Evolutionary conservation across 2,329 filamentous ascomycete species (phyloP).

Genomic region (Acephala macrosclerotiorum): DNA sequence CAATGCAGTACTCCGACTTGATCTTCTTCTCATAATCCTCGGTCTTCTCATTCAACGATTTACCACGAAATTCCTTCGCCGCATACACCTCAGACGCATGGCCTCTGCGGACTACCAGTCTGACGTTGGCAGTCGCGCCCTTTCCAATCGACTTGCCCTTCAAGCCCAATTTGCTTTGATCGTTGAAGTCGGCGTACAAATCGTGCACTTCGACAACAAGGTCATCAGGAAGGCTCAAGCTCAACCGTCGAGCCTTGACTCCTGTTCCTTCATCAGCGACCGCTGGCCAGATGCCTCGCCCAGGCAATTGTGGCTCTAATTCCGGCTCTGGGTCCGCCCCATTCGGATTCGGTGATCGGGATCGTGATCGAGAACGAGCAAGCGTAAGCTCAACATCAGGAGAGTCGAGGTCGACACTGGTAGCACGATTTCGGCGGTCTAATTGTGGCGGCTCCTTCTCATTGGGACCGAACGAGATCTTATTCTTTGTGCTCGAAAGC

Average conservation of each 20-base stretch:
- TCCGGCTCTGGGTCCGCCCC: neutral
- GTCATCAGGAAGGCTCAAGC: slow-evolving; percentile 75
- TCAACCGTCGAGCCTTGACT: slow-evolving; percentile 80
- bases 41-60: slow-evolving; percentile 71
- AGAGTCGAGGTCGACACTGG: slow-evolving; percentile 36
- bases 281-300: slow-evolving; percentile 61
- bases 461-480: slow-evolving; percentile 29
- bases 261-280: slow-evolving; percentile 75
- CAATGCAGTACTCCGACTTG: slow-evolving; percentile 89
- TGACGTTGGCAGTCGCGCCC: slow-evolving; percentile 84
- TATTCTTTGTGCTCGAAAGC: slow-evolving; percentile 27
- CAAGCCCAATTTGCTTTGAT: slow-evolving; percentile 73
- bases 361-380: too few relatives aligned
- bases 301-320: slow-evolving; percentile 23
- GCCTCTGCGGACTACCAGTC: slow-evolving; percentile 77
- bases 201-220: slow-evolving; percentile 71
- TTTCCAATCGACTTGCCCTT: slow-evolving; percentile 80
- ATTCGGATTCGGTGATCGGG: slow-evolving; percentile 32
- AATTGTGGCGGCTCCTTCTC: slow-evolving; percentile 24
- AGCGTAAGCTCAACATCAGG: slow-evolving; percentile 20
- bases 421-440: slow-evolving; percentile 30
- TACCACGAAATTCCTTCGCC: slow-evolving; percentile 86
- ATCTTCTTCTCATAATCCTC: slow-evolving; percentile 87
- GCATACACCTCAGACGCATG: slow-evolving; percentile 74
- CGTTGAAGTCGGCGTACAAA: slow-evolving; percentile 73